Percentiles rank a stretch among this genome's conserved stretches.
Evolutionary conservation across 2,329 filamentous ascomycete genomes (phyloP).

Genomic region (Aaosphaeria pasadenensis): DNA sequence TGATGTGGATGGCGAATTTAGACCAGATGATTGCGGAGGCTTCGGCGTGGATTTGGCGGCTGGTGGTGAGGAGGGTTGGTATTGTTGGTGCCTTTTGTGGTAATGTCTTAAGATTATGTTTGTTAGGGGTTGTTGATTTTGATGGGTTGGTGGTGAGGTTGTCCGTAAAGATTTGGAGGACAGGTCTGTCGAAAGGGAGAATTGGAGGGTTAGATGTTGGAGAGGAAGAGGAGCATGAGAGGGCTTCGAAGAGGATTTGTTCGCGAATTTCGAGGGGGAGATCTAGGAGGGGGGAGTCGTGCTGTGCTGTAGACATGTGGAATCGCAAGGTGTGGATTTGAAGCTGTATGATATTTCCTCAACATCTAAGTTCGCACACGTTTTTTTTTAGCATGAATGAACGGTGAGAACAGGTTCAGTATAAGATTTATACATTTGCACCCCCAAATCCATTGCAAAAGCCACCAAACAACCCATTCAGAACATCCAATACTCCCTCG

Average conservation of each 20-base stretch:
- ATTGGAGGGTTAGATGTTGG: neutral
- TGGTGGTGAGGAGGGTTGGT: neutral
- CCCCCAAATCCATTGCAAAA: neutral
- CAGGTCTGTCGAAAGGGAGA: neutral
- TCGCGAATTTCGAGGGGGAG: neutral
- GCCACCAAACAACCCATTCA: no score
- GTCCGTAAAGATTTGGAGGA: neutral
- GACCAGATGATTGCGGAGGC: neutral
- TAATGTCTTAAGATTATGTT: neutral
- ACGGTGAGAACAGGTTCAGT: neutral
- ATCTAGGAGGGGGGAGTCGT: neutral
- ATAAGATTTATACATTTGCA: neutral
- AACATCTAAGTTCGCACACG: neutral
- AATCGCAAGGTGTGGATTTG: neutral
- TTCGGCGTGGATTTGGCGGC: neutral
- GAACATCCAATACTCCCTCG: no score
- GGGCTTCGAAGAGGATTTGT: neutral
- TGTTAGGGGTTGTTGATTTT: neutral
- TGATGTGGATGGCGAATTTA: neutral
- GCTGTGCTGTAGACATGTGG: slow-evolving; percentile 3
- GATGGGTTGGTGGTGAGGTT: neutral
- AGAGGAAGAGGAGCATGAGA: neutral
- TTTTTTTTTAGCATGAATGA: neutral
- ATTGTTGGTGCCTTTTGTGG: neutral
- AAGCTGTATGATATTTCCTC: neutral